Base-by-base conservation (phyloP, 176 grass and related monocot species). In the Thinopyrum elongatum region DNA sequence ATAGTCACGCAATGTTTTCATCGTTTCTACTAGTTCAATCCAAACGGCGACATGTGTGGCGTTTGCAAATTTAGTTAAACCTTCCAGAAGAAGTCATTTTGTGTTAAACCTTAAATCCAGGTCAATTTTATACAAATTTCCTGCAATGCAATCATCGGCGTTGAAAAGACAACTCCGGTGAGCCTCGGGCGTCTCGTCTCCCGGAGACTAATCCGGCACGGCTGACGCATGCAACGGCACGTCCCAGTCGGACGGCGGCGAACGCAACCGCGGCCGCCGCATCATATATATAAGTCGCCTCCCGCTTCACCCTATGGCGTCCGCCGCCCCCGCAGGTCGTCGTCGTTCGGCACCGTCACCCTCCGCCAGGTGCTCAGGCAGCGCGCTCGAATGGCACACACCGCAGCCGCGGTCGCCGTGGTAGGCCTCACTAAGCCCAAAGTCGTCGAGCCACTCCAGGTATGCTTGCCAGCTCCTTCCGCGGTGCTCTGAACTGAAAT, bases 341-440 rank as follows among this genome's bases (percentile, higher is more conserved):
- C 77, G 27, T 68, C 25, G 4, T 76, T 6, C 75, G 60, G 12
- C 75, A 15, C 77, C n/a, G 77, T 10, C 31, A 31, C 68, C 14
- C 62, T 76, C 41, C 39, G 4, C 59, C 76, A 3, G 19, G 2
- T 58, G 17, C 53, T 57, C 53, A 21, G 69, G 39, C 67, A 59
- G 71, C 51, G 80, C 84, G 62, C 59, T 81, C 55, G 78, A 41
- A 98, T 95, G 96, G 96, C 81, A 5, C 89, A 93, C 86, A 71
- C 88, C 14, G 90, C 88, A 26, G 57, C 81, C 47, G 59, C 29
- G n/a, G 46, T 67, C 22, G 15, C 67, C 15, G 92, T 82, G 82
- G 90, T 98, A 59, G 96, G 96, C 1, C 86, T 95, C 29, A 98
- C 96, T 31, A 92, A 89, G 64, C 74, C 96, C 22, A 90, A 89